Percentiles rank a stretch among this genome's conserved stretches.
These are phyloP conservation scores for Diplodia corticola DNA, from an alignment of 2,329 filamentous ascomycete species.

Conservation along the genomic window DNA sequence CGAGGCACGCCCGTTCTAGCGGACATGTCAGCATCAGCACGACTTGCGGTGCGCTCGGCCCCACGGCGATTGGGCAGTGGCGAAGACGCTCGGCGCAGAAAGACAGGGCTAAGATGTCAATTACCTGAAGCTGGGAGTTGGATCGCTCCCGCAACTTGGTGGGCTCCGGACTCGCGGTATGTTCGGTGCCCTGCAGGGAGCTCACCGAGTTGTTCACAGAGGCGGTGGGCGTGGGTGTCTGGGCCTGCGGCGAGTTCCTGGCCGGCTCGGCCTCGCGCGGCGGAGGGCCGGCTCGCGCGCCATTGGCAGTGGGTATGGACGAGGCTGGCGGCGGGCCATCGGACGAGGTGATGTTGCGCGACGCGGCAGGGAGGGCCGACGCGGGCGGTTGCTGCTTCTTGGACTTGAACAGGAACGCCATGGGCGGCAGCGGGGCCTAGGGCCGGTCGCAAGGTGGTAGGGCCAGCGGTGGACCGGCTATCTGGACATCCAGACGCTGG, in stretches of 20 bases:
- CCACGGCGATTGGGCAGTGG: slow-evolving; percentile 8
- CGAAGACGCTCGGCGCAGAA: slow-evolving; percentile 1
- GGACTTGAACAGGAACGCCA: slow-evolving; percentile 57
- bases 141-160: slow-evolving; percentile 59
- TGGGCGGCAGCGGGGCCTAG: slow-evolving; percentile 28
- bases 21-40: slow-evolving; percentile 20
- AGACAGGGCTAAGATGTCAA: slow-evolving; percentile 27
- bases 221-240: slow-evolving; percentile 72
- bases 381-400: slow-evolving; percentile 41
- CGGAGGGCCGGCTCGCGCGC: slow-evolving; percentile 31
- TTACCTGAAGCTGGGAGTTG: slow-evolving; percentile 58
- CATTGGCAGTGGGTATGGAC: slow-evolving; percentile 49
- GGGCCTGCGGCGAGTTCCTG: slow-evolving; percentile 38
- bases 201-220: slow-evolving; percentile 67
- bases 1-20: slow-evolving; percentile 19
- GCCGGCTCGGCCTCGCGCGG: slow-evolving; percentile 30
- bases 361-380: slow-evolving; percentile 53
- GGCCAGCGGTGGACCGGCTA: slow-evolving; percentile 20
- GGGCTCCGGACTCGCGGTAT: slow-evolving; percentile 65
- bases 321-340: slow-evolving; percentile 50
- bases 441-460: slow-evolving; percentile 16
- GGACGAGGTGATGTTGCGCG: slow-evolving; percentile 58
- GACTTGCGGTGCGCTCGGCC: neutral
- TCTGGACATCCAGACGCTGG: slow-evolving; percentile 21
- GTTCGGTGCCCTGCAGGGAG: slow-evolving; percentile 62